These are phyloP conservation scores for Thelephora terrestris DNA, from an alignment of 1,284 basidiomycete species.

Conservation along the genomic window DNA sequence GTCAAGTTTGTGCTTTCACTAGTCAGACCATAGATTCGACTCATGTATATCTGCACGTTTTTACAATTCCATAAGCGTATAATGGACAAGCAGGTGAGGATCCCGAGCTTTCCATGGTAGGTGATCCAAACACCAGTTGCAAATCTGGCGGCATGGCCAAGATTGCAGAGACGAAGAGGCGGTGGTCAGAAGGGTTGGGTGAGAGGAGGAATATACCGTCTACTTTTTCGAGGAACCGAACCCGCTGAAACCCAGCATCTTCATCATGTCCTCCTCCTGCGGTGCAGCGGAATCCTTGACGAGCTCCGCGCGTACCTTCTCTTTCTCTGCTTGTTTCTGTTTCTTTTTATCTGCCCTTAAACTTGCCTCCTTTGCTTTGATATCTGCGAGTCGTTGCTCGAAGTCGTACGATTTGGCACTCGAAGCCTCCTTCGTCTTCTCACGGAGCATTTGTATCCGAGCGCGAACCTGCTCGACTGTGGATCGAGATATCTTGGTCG, in stretches of 20 bases:
- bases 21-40: conserved; percentile 29
- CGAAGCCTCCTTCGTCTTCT: conserved; percentile 73
- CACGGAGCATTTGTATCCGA: conserved; percentile 81
- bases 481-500: conserved; percentile 83
- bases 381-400: conserved; percentile 75
- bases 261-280: conserved; percentile 56
- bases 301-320: conserved; percentile 55
- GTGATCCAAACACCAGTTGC: no score
- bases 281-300: conserved; percentile 40
- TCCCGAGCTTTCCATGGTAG: no score
- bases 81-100: no score
- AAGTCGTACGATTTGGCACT: conserved; percentile 89
- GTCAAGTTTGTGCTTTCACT: conserved; percentile 69
- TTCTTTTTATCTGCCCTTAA: conserved; percentile 61
- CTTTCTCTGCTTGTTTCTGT: conserved; percentile 61
- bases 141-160: no score
- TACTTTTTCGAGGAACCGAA: conserved; percentile 80
- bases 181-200: not conserved
- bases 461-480: conserved; percentile 88
- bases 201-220: conserved; percentile 8
- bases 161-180: conserved; percentile 4
- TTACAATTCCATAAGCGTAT: no score
- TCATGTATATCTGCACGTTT: no score
- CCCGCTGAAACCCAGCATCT: conserved; percentile 79
- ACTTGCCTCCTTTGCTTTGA: conserved; percentile 63